Percentiles rank a stretch among this genome's conserved stretches.
phyloP scores from a whole-genome alignment of 441 rosid species.

The Adansonia madagascariensis region DNA sequence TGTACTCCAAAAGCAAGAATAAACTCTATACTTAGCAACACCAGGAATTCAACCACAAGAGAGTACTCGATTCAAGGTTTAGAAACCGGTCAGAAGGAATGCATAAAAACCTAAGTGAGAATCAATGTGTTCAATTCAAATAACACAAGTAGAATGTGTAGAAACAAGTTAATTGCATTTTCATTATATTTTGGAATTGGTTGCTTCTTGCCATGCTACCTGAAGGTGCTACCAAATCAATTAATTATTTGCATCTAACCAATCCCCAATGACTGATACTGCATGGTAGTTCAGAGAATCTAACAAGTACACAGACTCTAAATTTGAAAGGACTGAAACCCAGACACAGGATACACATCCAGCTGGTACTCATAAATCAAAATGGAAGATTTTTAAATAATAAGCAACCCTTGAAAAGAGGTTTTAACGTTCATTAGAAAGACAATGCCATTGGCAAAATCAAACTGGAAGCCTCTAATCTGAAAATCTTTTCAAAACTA shows the following conservation, averaged over 20 bases:
- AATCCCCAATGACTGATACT: background rate
- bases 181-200: conserved; percentile 1
- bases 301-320: conserved; percentile 8
- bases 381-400: background rate
- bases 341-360: background rate
- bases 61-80: conserved; percentile 1
- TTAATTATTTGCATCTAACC: no score
- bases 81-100: conserved; percentile 7
- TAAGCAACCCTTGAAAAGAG: background rate
- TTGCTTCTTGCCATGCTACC: background rate
- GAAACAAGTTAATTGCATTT: background rate
- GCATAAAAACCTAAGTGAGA: background rate
- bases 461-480: background rate
- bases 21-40: background rate
- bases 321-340: conserved; percentile 7
- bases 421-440: background rate
- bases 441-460: background rate
- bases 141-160: background rate
- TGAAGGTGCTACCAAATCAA: conserved; percentile 9
- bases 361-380: background rate
- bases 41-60: background rate
- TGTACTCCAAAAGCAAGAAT: background rate
- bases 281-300: background rate
- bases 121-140: background rate
- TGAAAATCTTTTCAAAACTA: background rate